Evolutionary conservation across 495 filamentous ascomycete species (phyloP).

Genomic region (Hypoxylon rickii): DNA sequence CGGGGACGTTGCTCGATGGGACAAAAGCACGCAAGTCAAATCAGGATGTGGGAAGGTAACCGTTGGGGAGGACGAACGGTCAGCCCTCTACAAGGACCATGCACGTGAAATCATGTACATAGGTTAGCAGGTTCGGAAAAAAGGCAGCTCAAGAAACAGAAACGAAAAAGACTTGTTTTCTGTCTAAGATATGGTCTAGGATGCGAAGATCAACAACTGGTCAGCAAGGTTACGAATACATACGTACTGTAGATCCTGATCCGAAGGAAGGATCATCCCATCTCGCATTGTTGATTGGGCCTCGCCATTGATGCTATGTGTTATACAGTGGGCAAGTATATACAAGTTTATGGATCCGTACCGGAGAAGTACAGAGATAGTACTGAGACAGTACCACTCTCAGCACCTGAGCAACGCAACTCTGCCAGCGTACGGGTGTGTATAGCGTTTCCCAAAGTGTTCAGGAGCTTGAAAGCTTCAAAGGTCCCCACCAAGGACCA

Average conservation of each 20-base stretch:
- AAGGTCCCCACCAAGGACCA: too few relatives aligned
- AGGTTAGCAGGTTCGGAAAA: too few relatives aligned
- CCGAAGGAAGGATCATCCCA: conserved; percentile 13
- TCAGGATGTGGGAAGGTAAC: conserved; percentile 4
- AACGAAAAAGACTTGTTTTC: conserved; percentile 18
- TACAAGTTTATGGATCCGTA: conserved; percentile 2
- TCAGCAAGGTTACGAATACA: conserved; percentile 11
- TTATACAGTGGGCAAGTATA: background rate
- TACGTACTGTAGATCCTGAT: conserved; percentile 13
- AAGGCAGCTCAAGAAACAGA: conserved; percentile 2
- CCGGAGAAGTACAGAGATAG: conserved; percentile 18
- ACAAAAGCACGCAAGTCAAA: background rate
- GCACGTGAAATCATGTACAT: conserved; percentile 27
- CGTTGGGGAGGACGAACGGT: conserved; percentile 3
- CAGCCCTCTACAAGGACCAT: background rate
- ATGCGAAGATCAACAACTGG: background rate
- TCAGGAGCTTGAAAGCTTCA: background rate
- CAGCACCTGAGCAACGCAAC: too few relatives aligned
- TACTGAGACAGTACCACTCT: too few relatives aligned
- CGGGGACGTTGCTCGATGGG: conserved; percentile 2
- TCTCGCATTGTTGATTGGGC: conserved; percentile 12
- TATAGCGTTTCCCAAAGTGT: too few relatives aligned
- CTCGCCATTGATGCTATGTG: conserved; percentile 10
- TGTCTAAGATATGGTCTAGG: conserved; percentile 1
- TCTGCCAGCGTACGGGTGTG: too few relatives aligned